Percentiles rank a stretch among this genome's conserved stretches.
These are phyloP conservation scores for Lasiodiplodia theobromae DNA, from an alignment of 2,329 filamentous ascomycete species.

Conservation along the genomic window DNA sequence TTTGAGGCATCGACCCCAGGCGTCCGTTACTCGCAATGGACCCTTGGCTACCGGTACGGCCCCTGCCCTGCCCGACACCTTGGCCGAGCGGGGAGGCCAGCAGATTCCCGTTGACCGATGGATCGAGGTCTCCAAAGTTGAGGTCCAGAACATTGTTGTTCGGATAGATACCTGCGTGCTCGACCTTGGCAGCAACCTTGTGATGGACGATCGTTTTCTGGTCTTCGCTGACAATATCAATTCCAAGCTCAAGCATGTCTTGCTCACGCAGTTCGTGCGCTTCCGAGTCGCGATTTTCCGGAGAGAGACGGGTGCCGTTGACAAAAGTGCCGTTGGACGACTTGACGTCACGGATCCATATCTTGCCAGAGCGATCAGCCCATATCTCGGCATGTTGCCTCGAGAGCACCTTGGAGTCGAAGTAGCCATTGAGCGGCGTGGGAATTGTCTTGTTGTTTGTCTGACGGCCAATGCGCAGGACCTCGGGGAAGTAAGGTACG, in stretches of 20 bases:
- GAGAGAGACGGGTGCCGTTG: constrained; percentile 87
- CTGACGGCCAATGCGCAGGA: constrained; percentile 90
- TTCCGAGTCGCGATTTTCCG: constrained; percentile 94
- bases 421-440: constrained; percentile 90
- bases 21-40: constrained; percentile 68
- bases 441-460: constrained; percentile 97
- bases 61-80: constrained; percentile 70
- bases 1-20: constrained; percentile 63
- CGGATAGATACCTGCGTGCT: constrained; percentile 86
- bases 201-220: constrained; percentile 98
- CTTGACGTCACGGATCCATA: constrained; percentile 97
- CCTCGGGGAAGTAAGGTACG: constrained; percentile 93
- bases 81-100: constrained; percentile 11
- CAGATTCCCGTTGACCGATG: constrained; percentile 73
- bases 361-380: constrained; percentile 83
- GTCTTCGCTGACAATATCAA: constrained; percentile 98
- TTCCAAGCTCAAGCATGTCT: constrained; percentile 92
- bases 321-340: constrained; percentile 99
- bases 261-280: constrained; percentile 91
- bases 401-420: constrained; percentile 97
- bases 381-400: constrained; percentile 96
- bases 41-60: constrained; percentile 63
- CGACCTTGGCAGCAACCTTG: constrained; percentile 96
- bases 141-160: constrained; percentile 83
- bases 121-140: constrained; percentile 91